A percentile compares a stretch with the other conserved stretches of the same genome.
Evolutionary conservation across 164 flowering plant species (phyloP).

Genomic region (Vitis rotundifolia): DNA sequence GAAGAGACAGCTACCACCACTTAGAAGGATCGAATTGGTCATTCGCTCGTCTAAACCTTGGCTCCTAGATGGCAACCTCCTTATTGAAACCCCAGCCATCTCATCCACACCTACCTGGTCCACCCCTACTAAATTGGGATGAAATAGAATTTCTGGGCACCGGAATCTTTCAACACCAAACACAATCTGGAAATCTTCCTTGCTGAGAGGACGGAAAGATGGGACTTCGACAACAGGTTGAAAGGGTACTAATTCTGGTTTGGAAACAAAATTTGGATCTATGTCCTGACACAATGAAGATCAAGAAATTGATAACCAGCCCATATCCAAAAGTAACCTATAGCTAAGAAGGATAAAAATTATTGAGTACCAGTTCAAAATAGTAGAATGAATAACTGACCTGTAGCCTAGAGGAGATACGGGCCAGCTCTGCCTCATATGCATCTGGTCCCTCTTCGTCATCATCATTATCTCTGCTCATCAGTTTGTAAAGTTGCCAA

Average conservation of each 20-base stretch:
- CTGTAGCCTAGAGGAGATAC: constrained; percentile 78
- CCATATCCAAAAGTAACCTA: not conserved
- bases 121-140: constrained; percentile 78
- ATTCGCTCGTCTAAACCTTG: constrained; percentile 49
- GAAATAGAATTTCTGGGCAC: constrained; percentile 89
- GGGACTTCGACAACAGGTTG: constrained; percentile 58
- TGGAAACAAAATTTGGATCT: constrained; percentile 77
- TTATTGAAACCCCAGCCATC: constrained; percentile 81
- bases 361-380: not conserved
- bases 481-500: constrained; percentile 95
- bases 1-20: constrained; percentile 81
- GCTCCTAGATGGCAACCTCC: constrained; percentile 50
- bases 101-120: constrained; percentile 95
- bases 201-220: constrained; percentile 65
- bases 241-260: constrained; percentile 40
- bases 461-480: constrained; percentile 93
- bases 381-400: constrained; percentile 28
- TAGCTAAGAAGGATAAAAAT: not conserved
- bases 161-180: constrained; percentile 95
- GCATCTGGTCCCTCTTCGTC: constrained; percentile 82
- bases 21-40: constrained; percentile 71
- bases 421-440: constrained; percentile 77
- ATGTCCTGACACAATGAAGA: constrained; percentile 56
- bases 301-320: not conserved
- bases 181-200: constrained; percentile 84